Conservation (phyloP, 192 early-diverging fungal genomes). For the Chytriomyces sp. region DNA sequence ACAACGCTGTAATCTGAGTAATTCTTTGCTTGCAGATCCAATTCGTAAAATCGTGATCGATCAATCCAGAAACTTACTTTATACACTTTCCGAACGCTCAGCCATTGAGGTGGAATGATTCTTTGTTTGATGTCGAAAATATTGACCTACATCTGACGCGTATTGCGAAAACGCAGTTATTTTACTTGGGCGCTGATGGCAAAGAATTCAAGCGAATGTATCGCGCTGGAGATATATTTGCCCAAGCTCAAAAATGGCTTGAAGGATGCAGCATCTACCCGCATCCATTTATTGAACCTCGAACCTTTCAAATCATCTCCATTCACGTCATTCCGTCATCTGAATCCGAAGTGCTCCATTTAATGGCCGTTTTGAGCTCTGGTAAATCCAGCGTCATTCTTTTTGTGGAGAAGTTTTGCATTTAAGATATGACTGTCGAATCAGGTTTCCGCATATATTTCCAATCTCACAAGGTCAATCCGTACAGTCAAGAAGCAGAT, state of each 20-base stretch:
- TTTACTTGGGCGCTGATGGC: constrained; percentile 66
- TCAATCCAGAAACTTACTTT: constrained; percentile 68
- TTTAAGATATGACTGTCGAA: constrained; percentile 29
- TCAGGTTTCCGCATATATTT: constrained; percentile 77
- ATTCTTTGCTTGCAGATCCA: constrained; percentile 43
- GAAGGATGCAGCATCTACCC: constrained; percentile 42
- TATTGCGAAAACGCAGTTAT: constrained; percentile 35
- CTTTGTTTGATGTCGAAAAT: constrained; percentile 1
- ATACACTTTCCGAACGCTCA: constrained; percentile 71
- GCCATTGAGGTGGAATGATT: constrained; percentile 62
- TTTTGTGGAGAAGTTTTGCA: constrained; percentile 15
- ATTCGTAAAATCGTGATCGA: constrained; percentile 74
- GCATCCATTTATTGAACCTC: constrained; percentile 51
- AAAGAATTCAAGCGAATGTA: constrained; percentile 50
- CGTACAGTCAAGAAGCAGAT: neutral
- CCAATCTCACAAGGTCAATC: constrained; percentile 1
- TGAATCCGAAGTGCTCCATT: constrained; percentile 71
- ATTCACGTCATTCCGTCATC: constrained; percentile 68
- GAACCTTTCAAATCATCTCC: constrained; percentile 72
- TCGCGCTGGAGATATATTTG: constrained; percentile 37
- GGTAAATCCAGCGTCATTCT: constrained; percentile 36
- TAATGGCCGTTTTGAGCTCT: constrained; percentile 81
- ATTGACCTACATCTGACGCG: neutral
- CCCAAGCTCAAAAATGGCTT: constrained; percentile 39
- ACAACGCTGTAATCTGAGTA: no score